phyloP scores from a whole-genome alignment of 495 filamentous ascomycete genomes.

The Cercophora scortea region DNA sequence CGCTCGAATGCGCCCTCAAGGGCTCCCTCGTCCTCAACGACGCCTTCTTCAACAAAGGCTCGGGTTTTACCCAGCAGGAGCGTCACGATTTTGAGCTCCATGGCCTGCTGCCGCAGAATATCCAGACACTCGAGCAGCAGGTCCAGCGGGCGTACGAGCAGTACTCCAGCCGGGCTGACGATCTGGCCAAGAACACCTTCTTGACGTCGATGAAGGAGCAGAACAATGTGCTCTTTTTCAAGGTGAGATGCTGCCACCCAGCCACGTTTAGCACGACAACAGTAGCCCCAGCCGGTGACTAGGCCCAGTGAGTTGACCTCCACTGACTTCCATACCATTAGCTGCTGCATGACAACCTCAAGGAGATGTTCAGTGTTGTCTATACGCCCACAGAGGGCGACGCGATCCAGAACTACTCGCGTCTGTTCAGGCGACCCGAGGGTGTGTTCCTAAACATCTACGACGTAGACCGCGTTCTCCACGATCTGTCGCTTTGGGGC shows the following conservation, averaged over 20 bases:
- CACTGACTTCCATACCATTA: constrained; percentile 1
- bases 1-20: constrained; percentile 51
- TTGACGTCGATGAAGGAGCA: constrained; percentile 81
- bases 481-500: constrained; percentile 60
- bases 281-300: too few relatives aligned
- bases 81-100: constrained; percentile 60
- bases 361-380: constrained; percentile 83
- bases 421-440: constrained; percentile 68
- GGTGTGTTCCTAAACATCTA: constrained; percentile 56
- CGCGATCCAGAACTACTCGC: constrained; percentile 81
- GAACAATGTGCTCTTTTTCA: constrained; percentile 72
- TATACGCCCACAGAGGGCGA: constrained; percentile 90
- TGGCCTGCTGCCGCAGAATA: constrained; percentile 61
- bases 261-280: too few relatives aligned
- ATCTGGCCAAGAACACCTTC: constrained; percentile 76
- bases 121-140: constrained; percentile 78
- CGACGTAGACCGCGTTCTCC: constrained; percentile 49
- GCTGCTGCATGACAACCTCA: constrained; percentile 37
- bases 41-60: constrained; percentile 78
- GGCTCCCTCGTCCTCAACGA: constrained; percentile 58
- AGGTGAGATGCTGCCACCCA: constrained; percentile 27
- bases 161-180: constrained; percentile 51
- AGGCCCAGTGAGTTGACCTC: too few relatives aligned
- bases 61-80: constrained; percentile 64
- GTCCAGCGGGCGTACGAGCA: constrained; percentile 72